Conservation (phyloP, 2,329 filamentous ascomycete species). For the Penicillium griseofulvum region DNA sequence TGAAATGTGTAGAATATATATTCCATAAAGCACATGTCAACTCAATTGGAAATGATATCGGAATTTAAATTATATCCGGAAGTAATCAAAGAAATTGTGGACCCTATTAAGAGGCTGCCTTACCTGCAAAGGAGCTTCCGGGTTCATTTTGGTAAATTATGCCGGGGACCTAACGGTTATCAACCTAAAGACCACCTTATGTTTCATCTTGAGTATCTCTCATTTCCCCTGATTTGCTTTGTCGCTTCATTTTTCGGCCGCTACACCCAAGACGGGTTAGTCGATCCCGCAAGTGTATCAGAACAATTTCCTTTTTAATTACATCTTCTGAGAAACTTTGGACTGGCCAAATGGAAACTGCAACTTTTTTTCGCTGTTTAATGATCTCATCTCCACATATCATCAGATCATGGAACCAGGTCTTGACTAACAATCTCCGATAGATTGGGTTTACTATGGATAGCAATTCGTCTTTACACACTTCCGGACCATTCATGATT, state of each 20-base stretch:
- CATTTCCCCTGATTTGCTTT: slow-evolving; percentile 9
- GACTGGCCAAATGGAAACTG: slow-evolving; percentile 6
- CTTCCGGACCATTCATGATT: not conserved
- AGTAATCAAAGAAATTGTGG: no score
- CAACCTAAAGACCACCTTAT: slow-evolving; percentile 11
- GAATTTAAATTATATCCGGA: not conserved
- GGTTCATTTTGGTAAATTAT: slow-evolving; percentile 8
- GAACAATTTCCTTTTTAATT: slow-evolving; percentile 15
- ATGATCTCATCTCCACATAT: slow-evolving; percentile 4
- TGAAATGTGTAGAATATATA: no score
- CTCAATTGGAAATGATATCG: not conserved
- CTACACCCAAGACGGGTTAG: slow-evolving; percentile 14
- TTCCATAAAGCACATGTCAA: no score
- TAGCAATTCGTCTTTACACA: slow-evolving; percentile 10
- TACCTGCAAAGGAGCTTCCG: slow-evolving; percentile 12
- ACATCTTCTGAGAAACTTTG: slow-evolving; percentile 7
- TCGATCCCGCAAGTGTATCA: slow-evolving; percentile 11
- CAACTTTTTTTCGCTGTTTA: slow-evolving; percentile 3
- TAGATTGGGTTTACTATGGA: not conserved
- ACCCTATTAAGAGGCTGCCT: not conserved
- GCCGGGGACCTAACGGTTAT: slow-evolving; percentile 1
- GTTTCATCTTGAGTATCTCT: slow-evolving; percentile 23
- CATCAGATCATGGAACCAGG: not conserved
- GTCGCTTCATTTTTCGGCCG: slow-evolving; percentile 11
- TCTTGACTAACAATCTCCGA: not conserved